Evolutionary conservation across 2,329 filamentous ascomycete species (phyloP).

Genomic region (Ascochyta viciae-villosae): DNA sequence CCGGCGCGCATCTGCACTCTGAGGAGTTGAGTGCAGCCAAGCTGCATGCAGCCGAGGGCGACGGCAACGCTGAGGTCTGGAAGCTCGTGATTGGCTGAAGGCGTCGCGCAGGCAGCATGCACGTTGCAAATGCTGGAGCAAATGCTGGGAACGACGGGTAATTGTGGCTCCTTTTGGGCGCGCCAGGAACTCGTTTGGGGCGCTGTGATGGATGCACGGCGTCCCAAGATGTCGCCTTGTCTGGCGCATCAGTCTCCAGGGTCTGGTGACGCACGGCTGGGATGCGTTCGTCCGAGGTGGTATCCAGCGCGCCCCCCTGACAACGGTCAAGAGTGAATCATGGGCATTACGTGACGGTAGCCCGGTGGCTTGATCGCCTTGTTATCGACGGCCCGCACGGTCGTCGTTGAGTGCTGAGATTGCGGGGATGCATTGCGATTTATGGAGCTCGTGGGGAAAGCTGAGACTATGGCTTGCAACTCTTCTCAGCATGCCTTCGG

Average conservation of each 20-base stretch:
- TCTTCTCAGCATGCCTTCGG: background rate
- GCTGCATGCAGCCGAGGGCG: conserved; percentile 49
- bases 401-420: conserved; percentile 14
- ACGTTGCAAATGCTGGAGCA: conserved; percentile 22
- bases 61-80: conserved; percentile 45
- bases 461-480: conserved; percentile 5
- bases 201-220: conserved; percentile 28
- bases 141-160: conserved; percentile 34
- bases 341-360: conserved; percentile 30
- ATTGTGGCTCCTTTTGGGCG: conserved; percentile 35
- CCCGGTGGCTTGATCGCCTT: conserved; percentile 22
- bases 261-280: conserved; percentile 36
- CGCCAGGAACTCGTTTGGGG: conserved; percentile 22
- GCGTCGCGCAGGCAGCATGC: conserved; percentile 4
- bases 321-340: conserved; percentile 22
- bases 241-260: conserved; percentile 25
- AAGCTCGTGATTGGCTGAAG: conserved; percentile 42
- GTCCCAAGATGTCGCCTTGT: conserved; percentile 37
- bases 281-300: conserved; percentile 25
- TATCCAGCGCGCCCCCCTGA: conserved; percentile 16
- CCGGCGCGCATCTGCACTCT: conserved; percentile 66
- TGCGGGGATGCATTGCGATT: conserved; percentile 7
- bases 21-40: conserved; percentile 63
- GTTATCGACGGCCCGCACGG: conserved; percentile 23
- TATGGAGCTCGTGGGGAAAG: conserved; percentile 14